Base-by-base conservation (phyloP, 2,329 filamentous ascomycete genomes). In the Xylaria sp. region DNA sequence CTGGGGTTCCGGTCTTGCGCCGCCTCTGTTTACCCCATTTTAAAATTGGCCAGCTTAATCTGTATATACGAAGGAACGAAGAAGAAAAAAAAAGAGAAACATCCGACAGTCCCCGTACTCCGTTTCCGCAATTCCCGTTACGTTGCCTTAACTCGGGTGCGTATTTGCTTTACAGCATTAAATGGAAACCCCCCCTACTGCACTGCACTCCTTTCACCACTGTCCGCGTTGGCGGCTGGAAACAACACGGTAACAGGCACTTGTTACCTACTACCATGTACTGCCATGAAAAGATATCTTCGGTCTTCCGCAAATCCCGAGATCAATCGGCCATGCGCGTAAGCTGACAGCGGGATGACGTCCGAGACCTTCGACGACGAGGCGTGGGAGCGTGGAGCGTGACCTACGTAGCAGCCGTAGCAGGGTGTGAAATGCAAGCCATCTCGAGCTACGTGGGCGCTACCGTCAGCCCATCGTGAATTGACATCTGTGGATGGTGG, bases 391-490 rank as follows among this genome's bases (percentile, higher is more conserved):
- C 16, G 29, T 34, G 29, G 29, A 34, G 29, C 11, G 29, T 26
- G 48, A 39, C 26, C 24, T 18, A 45, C 34, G 37, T 34, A 44
- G 43, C 48, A 40, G 38, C 46, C 19, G 55, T 49, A 41, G 26
- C 24, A 38, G 22, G 43, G 16, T 48, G 37, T 41, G 20, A 49
- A 44, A 34, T 49, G 50, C 52, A 53, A 49, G 47, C 43, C 45
- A 22, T 48, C 21, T 57, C 21, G 34, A 52, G 18, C 11, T 39
- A 40, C 41, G 7, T 17, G 40, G n/a, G n/a, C 48, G 22, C 48
- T 52, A 49, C 21, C 19, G 22, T 34, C 26, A 48, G 29, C 34
- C 43, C 41, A 42, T 41, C 20, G 26, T 38, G 40, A 52, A 18
- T 39, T 17, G 17, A 40, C 20, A 42, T 34, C 13, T 20, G 21